Conservation (phyloP, 2,329 filamentous ascomycete species). For the Niveomyces coronatus region DNA sequence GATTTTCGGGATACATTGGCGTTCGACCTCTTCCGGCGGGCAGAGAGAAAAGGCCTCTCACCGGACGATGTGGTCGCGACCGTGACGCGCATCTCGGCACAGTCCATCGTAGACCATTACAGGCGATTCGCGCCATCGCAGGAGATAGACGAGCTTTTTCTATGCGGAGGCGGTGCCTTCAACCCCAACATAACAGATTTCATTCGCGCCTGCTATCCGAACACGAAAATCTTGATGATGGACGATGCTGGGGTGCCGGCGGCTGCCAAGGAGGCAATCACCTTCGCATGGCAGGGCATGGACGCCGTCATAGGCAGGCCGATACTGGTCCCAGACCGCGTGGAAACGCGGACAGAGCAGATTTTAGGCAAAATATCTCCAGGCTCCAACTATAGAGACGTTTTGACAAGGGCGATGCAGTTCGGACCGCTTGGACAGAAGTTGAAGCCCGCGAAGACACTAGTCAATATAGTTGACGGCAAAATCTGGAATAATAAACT, state of each 20-base stretch:
- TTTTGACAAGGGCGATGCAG: conserved; percentile 39
- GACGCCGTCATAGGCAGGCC: conserved; percentile 45
- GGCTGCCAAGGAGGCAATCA: conserved; percentile 45
- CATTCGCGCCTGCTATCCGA: conserved; percentile 38
- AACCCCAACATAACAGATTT: conserved; percentile 46
- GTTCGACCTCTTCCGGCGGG: conserved; percentile 38
- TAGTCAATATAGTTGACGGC: too few relatives aligned
- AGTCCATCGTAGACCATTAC: conserved; percentile 43
- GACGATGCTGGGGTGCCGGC: conserved; percentile 47
- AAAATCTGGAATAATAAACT: too few relatives aligned
- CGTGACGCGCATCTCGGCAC: conserved; percentile 47
- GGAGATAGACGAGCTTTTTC: conserved; percentile 45
- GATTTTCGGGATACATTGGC: conserved; percentile 48
- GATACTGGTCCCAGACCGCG: conserved; percentile 41
- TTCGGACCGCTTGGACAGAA: too few relatives aligned
- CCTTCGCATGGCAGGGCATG: conserved; percentile 50
- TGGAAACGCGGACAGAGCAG: conserved; percentile 40
- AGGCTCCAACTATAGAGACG: conserved; percentile 42
- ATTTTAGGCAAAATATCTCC: conserved; percentile 46
- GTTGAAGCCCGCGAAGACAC: too few relatives aligned
- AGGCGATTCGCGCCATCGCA: conserved; percentile 35
- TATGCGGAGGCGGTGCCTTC: conserved; percentile 48
- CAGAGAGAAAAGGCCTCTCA: conserved; percentile 30
- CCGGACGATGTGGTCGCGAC: conserved; percentile 46
- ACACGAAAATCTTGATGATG: conserved; percentile 40